These are phyloP conservation scores for Wickerhamomyces chaumierensis DNA, from an alignment of 805 yeast species.

Conservation along the genomic window DNA sequence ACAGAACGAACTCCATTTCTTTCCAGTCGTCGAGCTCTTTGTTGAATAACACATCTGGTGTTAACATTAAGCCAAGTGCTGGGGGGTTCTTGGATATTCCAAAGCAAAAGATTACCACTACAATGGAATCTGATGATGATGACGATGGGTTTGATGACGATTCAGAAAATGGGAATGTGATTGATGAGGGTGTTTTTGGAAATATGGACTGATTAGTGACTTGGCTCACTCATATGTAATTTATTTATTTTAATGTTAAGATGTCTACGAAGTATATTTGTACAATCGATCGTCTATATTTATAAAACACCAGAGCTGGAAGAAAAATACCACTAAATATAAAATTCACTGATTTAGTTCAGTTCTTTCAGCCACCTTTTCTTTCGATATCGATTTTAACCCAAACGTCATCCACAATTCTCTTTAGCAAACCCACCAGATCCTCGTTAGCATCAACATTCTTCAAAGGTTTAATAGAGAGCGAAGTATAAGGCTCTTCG, in stretches of 20 bases:
- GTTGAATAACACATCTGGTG: slow-evolving; percentile 9
- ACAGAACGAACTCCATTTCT: slow-evolving; percentile 31
- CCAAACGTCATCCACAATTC: slow-evolving; percentile 41
- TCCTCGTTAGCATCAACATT: slow-evolving; percentile 7
- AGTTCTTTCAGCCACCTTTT: slow-evolving; percentile 39
- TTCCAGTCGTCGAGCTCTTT: slow-evolving; percentile 5
- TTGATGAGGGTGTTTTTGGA: slow-evolving; percentile 26
- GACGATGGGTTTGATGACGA: slow-evolving; percentile 13
- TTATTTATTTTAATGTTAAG: no score
- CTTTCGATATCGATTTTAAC: slow-evolving; percentile 28
- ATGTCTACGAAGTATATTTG: no score
- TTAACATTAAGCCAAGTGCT: background rate
- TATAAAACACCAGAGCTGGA: no score
- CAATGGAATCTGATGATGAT: slow-evolving; percentile 5
- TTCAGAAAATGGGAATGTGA: slow-evolving; percentile 9
- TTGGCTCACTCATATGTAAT: no score
- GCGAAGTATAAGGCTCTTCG: slow-evolving; percentile 30
- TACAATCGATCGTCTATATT: no score
- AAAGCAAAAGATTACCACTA: slow-evolving; percentile 7
- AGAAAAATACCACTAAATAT: no score
- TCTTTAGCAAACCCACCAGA: slow-evolving; percentile 31
- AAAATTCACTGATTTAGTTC: no score
- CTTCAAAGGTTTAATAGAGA: slow-evolving; percentile 10
- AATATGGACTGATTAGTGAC: slow-evolving; percentile 20
- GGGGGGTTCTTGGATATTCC: slow-evolving; percentile 27